Evolutionary conservation across 2,329 filamentous ascomycete genomes (phyloP).

Genomic region (Neopestalotiopsis rosae): DNA sequence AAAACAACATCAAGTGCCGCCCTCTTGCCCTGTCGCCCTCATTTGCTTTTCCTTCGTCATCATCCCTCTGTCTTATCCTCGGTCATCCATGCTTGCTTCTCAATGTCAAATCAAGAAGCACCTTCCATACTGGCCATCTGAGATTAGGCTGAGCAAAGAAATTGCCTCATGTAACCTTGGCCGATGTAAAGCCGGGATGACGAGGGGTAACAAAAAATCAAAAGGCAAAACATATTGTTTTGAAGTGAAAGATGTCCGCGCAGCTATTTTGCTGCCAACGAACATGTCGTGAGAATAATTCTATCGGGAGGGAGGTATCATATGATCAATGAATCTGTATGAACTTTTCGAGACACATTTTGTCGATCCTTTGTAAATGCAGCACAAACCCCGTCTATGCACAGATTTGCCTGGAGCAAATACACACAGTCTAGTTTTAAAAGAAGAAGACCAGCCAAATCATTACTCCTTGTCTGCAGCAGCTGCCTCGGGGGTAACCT

Average conservation of each 20-base stretch:
- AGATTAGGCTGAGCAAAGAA: neutral
- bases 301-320: constrained; percentile 48
- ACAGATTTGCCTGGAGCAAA: constrained; percentile 42
- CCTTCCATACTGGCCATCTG: neutral
- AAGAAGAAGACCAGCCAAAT: constrained; percentile 40
- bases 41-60: neutral
- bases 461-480: constrained; percentile 54
- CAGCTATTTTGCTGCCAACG: constrained; percentile 21
- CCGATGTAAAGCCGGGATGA: neutral
- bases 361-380: constrained; percentile 48
- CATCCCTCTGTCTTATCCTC: neutral
- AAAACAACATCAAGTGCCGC: neutral
- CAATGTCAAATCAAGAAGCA: neutral
- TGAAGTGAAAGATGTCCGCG: constrained; percentile 26
- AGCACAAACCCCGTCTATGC: constrained; percentile 48
- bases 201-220: constrained; percentile 17
- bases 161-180: constrained; percentile 11
- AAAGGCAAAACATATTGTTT: constrained; percentile 22
- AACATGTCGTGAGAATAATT: constrained; percentile 35
- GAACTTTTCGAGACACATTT: constrained; percentile 51
- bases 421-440: constrained; percentile 40
- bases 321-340: constrained; percentile 41
- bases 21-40: neutral
- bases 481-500: constrained; percentile 60
- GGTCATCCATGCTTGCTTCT: constrained; percentile 1